Conservation (phyloP, 2,329 filamentous ascomycete genomes). For the Calonectria pseudoturangicola region DNA sequence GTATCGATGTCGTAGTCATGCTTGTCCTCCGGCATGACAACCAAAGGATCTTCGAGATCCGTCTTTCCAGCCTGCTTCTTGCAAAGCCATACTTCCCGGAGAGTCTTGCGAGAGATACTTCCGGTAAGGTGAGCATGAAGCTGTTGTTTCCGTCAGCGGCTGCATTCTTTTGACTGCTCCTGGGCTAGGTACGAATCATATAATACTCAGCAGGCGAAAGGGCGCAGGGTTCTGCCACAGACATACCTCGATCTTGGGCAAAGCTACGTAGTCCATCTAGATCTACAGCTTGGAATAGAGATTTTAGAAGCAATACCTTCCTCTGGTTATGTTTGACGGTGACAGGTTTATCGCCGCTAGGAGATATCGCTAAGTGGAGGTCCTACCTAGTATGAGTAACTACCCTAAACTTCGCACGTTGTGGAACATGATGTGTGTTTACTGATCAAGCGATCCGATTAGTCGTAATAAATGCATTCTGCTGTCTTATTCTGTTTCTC, state of each 20-base stretch:
- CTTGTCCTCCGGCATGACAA: conserved; percentile 82
- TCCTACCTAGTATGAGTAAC: not conserved
- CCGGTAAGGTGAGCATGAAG: conserved; percentile 88
- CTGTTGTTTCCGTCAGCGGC: conserved; percentile 61
- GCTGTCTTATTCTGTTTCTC: not conserved
- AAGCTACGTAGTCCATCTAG: conserved; percentile 66
- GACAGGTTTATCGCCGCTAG: not conserved
- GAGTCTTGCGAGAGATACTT: conserved; percentile 82
- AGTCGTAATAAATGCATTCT: too few species aligned
- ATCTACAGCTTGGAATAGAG: not conserved
- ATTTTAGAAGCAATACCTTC: not conserved
- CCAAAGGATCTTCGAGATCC: conserved; percentile 79
- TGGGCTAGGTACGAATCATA: not conserved
- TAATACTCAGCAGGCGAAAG: not conserved
- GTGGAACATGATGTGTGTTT: too few species aligned
- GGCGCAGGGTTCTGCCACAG: not conserved
- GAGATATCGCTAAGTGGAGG: not conserved
- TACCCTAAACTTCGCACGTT: conserved; percentile 30
- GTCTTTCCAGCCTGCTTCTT: conserved; percentile 74
- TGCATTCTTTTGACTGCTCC: not conserved
- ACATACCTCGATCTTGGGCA: conserved; percentile 74
- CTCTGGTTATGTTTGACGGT: not conserved
- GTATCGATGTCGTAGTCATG: conserved; percentile 81
- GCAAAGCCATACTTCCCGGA: conserved; percentile 83
- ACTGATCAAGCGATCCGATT: not conserved